Base-by-base conservation (phyloP, 2,329 filamentous ascomycete genomes). In the Leptographium lundbergii region DNA sequence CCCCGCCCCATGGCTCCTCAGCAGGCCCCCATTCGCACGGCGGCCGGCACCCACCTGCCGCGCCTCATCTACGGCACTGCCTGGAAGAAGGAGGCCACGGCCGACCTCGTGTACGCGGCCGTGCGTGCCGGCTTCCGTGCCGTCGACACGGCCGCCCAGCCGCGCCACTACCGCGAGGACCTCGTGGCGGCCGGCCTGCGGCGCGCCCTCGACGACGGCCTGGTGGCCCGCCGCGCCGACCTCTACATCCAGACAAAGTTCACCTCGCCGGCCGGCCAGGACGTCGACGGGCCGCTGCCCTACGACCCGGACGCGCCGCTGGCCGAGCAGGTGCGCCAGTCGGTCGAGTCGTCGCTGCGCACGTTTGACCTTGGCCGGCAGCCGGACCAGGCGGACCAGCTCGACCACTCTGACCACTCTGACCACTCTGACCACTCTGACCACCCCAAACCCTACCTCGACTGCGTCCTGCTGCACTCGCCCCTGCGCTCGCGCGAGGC, bases 201-300 rank as follows among this genome's bases (percentile, higher is more conserved):
- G 60, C 75, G 76, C 58, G 84, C 84, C 42, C 78, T 89, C 57
- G 65, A 71, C 7, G 78, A 84, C 36, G 81, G 81, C 1, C 70
- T 81, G n/a, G 73, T 88, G 54, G 77, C 63, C 27, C 19, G 52
- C 1, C 71, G 76, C 5, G 66, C 77, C 53, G 81, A 87, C 39
- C 66, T 92, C 54, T 89, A 85, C 68, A 76, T 91, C 52, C 89
- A 95, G 78, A 91, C 89, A n/a, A 94, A 92, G 70, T 94, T 86
- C 73, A 89, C 87, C 1, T 78, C 85, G 0, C 70, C 82, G 5
- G 70, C 71, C 19, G 84, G 81, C 27, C 87, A 91, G 68, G 81
- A 85, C 66, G 73, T 73, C 1, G 66, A 71, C 25, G 52, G 39
- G 47, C 47, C 47, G 47, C 39, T 84, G 71, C 86, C 87, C 0